phyloP scores from a whole-genome alignment of 2,329 filamentous ascomycete genomes.

The Zelopaecilomyces penicillatus region DNA sequence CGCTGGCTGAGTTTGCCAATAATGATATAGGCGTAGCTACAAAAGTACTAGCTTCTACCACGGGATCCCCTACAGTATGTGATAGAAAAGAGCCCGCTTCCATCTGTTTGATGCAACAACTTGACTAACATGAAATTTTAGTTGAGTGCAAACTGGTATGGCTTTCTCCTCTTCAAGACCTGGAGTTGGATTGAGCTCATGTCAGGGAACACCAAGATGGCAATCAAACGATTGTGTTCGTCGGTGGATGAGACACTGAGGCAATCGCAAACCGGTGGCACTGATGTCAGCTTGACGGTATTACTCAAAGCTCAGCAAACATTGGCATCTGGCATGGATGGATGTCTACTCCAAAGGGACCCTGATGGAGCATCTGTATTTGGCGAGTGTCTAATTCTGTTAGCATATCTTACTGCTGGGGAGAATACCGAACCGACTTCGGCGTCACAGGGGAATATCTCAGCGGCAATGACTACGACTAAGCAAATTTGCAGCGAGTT shows the following conservation, averaged over 20 bases:
- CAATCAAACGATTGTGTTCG: constrained; percentile 32
- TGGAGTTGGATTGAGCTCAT: constrained; percentile 62
- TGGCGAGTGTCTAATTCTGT: constrained; percentile 54
- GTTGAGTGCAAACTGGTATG: constrained; percentile 13
- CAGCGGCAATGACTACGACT: constrained; percentile 36
- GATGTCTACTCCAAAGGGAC: constrained; percentile 43
- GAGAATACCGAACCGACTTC: constrained; percentile 36
- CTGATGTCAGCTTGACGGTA: constrained; percentile 23
- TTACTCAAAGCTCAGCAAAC: constrained; percentile 47
- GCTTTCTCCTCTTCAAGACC: constrained; percentile 44
- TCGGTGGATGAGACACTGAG: constrained; percentile 24
- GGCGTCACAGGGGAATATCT: constrained; percentile 45
- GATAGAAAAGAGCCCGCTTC: too few species aligned
- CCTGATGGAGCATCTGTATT: constrained; percentile 42
- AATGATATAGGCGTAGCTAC: constrained; percentile 50
- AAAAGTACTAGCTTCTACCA: constrained; percentile 59
- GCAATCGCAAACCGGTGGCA: constrained; percentile 5
- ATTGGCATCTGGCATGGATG: constrained; percentile 46
- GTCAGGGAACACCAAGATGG: constrained; percentile 23
- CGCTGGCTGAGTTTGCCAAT: constrained; percentile 56
- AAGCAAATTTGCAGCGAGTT: constrained; percentile 36
- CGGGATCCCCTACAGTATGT: constrained; percentile 31
- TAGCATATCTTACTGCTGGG: constrained; percentile 53
- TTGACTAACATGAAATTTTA: constrained; percentile 10
- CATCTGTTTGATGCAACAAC: background rate